Evolutionary conservation across 345 rosid species (phyloP).

Genomic region (Heritiera fomes): DNA sequence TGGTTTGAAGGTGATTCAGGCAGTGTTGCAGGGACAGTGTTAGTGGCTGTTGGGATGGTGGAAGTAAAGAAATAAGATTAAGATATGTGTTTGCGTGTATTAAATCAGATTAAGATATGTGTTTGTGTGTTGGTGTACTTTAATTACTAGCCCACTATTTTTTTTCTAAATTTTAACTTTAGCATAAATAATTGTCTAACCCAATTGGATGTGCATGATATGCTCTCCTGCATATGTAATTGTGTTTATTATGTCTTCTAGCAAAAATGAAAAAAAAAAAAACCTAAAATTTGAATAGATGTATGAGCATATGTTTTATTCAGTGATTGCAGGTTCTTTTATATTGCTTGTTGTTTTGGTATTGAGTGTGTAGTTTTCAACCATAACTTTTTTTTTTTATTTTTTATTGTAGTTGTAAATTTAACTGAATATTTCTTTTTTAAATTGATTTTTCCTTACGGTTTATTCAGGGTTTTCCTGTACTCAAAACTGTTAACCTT

Average conservation of each 20-base stretch:
- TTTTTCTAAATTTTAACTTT: neutral
- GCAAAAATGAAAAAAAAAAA: neutral
- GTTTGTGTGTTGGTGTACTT: neutral
- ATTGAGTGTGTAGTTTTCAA: neutral
- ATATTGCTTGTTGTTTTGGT: neutral
- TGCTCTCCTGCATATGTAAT: neutral
- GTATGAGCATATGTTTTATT: neutral
- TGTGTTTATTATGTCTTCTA: neutral
- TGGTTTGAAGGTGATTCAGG: neutral
- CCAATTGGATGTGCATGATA: neutral
- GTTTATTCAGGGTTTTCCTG: neutral
- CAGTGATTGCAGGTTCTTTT: neutral
- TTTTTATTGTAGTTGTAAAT: constrained; percentile 11
- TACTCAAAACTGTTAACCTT: constrained; percentile 15
- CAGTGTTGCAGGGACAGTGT: neutral
- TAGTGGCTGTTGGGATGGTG: neutral
- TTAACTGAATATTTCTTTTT: neutral
- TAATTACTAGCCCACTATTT: neutral
- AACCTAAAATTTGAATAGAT: neutral
- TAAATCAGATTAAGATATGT: neutral
- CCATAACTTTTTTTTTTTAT: neutral
- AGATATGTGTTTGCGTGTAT: neutral
- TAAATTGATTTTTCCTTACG: neutral
- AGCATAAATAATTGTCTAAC: neutral
- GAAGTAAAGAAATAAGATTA: neutral